Evolutionary conservation across 495 filamentous ascomycete genomes (phyloP).

Genomic region (Aspergillus nanangensis): DNA sequence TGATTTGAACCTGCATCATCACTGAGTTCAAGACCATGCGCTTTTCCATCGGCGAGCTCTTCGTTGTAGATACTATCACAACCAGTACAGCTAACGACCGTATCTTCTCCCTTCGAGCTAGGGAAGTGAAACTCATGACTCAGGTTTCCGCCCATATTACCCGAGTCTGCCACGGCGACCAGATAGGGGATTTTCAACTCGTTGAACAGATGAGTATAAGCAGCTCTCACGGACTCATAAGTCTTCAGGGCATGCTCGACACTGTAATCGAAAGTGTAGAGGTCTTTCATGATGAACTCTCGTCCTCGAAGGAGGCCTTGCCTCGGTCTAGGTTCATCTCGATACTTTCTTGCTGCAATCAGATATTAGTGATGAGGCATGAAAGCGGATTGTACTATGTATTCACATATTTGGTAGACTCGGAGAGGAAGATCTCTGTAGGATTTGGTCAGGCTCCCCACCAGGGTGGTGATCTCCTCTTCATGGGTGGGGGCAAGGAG

Average conservation of each 20-base stretch:
- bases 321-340: conserved; percentile 84
- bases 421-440: conserved; percentile 83
- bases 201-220: conserved; percentile 71
- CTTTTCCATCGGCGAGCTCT: conserved; percentile 60
- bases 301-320: conserved; percentile 85
- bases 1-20: conserved; percentile 5
- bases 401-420: conserved; percentile 83
- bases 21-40: conserved; percentile 9
- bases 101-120: conserved; percentile 80
- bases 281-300: conserved; percentile 97
- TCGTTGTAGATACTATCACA: conserved; percentile 84
- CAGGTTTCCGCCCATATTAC: conserved; percentile 88
- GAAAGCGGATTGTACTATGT: not conserved
- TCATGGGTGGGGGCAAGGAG: conserved; percentile 92
- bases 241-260: conserved; percentile 64
- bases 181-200: conserved; percentile 82
- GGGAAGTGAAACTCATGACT: conserved; percentile 94
- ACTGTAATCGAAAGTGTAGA: conserved; percentile 88
- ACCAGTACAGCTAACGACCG: conserved; percentile 64
- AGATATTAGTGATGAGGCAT: conserved; percentile 8
- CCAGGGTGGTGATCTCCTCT: conserved; percentile 86
- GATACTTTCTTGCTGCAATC: conserved; percentile 77
- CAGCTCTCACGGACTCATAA: conserved; percentile 64
- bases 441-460: conserved; percentile 68
- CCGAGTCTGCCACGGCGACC: conserved; percentile 84